phyloP scores from a whole-genome alignment of 129 eudicot species.

The Kitagawia praeruptora region DNA sequence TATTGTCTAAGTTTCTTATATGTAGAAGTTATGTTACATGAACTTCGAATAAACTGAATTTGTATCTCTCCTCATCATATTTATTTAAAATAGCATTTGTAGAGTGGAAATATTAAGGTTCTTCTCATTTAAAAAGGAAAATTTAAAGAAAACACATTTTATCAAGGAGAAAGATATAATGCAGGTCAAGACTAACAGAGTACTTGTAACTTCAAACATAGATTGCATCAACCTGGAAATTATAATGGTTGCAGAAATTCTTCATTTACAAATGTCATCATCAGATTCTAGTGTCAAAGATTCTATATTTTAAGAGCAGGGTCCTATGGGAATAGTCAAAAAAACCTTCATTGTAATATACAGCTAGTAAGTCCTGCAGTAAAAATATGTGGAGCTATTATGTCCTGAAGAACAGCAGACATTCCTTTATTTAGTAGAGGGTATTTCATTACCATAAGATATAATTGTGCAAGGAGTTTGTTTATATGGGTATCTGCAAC shows the following conservation, averaged over 20 bases:
- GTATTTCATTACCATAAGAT: background rate
- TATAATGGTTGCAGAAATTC: background rate
- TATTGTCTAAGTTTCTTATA: background rate
- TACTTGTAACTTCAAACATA: background rate
- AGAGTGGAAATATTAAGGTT: background rate
- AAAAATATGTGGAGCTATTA: background rate
- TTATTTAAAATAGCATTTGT: background rate
- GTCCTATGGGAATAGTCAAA: background rate
- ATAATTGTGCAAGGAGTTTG: background rate
- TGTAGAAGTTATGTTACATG: background rate
- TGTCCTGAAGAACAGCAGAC: no score
- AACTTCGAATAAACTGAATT: background rate
- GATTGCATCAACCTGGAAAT: background rate
- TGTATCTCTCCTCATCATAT: background rate
- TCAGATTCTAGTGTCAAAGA: background rate
- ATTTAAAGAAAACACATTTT: background rate
- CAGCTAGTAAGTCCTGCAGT: background rate
- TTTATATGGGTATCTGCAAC: background rate
- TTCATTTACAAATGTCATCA: background rate
- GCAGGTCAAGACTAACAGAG: background rate
- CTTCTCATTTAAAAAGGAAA: background rate
- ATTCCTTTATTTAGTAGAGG: background rate
- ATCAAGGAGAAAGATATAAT: background rate
- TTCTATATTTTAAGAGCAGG: background rate
- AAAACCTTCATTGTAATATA: background rate